phyloP scores from a whole-genome alignment of 306 rosid genomes.

The Trichosanthes truncata region DNA sequence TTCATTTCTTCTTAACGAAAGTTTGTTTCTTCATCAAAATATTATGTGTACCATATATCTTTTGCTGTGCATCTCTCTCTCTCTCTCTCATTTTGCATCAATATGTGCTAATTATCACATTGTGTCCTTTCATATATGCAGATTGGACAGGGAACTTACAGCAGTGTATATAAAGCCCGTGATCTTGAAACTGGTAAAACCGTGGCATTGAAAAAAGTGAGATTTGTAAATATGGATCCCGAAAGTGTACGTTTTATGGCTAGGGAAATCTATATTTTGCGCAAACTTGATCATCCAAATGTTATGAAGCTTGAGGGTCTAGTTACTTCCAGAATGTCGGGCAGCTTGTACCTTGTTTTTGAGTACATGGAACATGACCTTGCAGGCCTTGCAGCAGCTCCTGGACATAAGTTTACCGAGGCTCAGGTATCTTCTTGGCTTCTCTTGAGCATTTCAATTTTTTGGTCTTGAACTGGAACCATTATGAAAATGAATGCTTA shows the following conservation, averaged over 20 bases:
- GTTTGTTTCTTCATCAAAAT: neutral
- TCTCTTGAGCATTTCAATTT: neutral
- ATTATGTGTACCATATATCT: neutral
- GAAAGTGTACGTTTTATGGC: constrained; percentile 98
- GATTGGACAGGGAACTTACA: constrained; percentile 97
- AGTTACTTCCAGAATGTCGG: constrained; percentile 70
- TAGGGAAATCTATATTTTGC: constrained; percentile 81
- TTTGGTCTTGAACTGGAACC: neutral
- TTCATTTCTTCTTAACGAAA: neutral
- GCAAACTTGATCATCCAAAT: constrained; percentile 87
- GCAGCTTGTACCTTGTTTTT: constrained; percentile 81
- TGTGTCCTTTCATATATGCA: constrained; percentile 17
- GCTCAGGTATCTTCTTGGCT: constrained; percentile 45
- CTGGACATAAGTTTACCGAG: constrained; percentile 57
- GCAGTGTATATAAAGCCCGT: constrained; percentile 76
- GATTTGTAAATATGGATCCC: constrained; percentile 64
- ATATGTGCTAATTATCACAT: neutral
- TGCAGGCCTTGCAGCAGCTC: constrained; percentile 53
- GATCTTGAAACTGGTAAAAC: constrained; percentile 77
- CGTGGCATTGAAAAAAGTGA: constrained; percentile 86
- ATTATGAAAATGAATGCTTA: neutral
- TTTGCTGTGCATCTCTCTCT: neutral
- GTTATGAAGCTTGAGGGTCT: constrained; percentile 83
- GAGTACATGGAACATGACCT: constrained; percentile 99
- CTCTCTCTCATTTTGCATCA: neutral